These are phyloP conservation scores for Trypanosoma rangeli DNA, from an alignment of 208 protist genomes.

Conservation along the genomic window DNA sequence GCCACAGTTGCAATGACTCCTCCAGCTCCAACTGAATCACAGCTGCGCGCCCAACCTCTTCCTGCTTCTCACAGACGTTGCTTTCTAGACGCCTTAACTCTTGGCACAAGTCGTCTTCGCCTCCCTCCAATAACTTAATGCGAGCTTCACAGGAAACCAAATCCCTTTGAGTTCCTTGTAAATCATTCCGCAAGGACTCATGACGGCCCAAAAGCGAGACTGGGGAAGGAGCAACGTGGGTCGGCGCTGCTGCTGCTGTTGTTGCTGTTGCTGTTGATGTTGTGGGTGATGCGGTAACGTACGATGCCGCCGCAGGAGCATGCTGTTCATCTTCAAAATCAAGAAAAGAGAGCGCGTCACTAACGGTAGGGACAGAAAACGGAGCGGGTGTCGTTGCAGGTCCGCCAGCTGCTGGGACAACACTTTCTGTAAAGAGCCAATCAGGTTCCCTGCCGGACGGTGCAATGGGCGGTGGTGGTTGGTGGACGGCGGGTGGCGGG, in stretches of 20 bases:
- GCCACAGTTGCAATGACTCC: constrained; percentile 4
- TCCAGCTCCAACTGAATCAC: background rate
- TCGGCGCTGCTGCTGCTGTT: background rate
- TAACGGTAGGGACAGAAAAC: background rate
- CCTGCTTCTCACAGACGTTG: constrained; percentile 19
- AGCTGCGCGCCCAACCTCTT: constrained; percentile 14
- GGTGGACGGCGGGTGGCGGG: constrained; percentile 2
- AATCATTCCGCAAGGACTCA: constrained; percentile 25
- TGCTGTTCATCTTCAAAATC: constrained; percentile 30
- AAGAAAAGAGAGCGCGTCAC: constrained; percentile 38
- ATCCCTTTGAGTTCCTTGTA: constrained; percentile 14
- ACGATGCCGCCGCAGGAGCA: background rate
- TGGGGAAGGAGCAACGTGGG: background rate
- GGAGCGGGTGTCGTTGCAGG: background rate
- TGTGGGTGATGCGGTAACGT: background rate
- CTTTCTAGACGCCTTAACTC: constrained; percentile 32
- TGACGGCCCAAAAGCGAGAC: background rate
- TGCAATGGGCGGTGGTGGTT: background rate
- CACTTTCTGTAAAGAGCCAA: constrained; percentile 24
- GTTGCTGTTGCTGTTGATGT: background rate
- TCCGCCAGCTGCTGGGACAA: background rate
- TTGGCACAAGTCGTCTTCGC: constrained; percentile 32
- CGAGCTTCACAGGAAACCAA: constrained; percentile 3
- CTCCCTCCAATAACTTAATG: constrained; percentile 29
- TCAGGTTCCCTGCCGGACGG: constrained; percentile 7